Evolutionary conservation across 2,329 filamentous ascomycete species (phyloP).

Genomic region (Ustilaginoidea virens): DNA sequence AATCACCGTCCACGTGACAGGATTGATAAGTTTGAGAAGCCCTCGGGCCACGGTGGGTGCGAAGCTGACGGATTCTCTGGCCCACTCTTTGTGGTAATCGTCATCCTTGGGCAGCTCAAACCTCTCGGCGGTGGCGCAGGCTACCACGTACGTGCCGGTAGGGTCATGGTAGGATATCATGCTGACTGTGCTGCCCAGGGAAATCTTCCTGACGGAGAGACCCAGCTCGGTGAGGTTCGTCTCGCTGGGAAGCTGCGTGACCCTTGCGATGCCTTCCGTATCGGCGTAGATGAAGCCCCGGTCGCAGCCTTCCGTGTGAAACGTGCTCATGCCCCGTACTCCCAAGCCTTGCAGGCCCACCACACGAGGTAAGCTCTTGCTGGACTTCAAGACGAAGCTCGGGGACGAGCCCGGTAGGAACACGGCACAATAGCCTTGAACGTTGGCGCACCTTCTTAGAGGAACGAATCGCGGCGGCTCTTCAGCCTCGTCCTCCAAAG

Average conservation of each 20-base stretch:
- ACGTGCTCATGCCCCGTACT: constrained; percentile 56
- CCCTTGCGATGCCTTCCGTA: constrained; percentile 52
- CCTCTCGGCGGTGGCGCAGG: constrained; percentile 48
- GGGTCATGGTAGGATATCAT: constrained; percentile 63
- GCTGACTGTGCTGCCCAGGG: constrained; percentile 54
- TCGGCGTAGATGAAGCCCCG: constrained; percentile 75
- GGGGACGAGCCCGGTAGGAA: constrained; percentile 71
- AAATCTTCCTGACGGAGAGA: constrained; percentile 58
- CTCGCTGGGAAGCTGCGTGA: constrained; percentile 53
- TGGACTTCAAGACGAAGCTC: constrained; percentile 68
- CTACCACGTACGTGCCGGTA: constrained; percentile 61
- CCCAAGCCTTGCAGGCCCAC: constrained; percentile 54
- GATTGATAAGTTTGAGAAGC: constrained; percentile 63
- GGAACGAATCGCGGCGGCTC: constrained; percentile 32
- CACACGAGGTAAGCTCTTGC: constrained; percentile 61
- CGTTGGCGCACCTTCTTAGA: constrained; percentile 41
- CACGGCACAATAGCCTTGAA: constrained; percentile 68
- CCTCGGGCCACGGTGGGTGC: constrained; percentile 58
- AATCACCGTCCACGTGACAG: constrained; percentile 62
- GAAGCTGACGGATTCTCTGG: constrained; percentile 48
- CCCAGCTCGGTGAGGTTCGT: constrained; percentile 60
- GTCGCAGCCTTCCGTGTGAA: constrained; percentile 65
- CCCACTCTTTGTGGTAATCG: constrained; percentile 68
- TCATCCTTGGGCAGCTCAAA: constrained; percentile 83
- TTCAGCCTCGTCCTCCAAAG: constrained; percentile 33